Percentiles rank a stretch among this genome's conserved stretches.
Evolutionary conservation across 2,329 filamentous ascomycete species (phyloP).

Genomic region (Nigrospora oryzae): DNA sequence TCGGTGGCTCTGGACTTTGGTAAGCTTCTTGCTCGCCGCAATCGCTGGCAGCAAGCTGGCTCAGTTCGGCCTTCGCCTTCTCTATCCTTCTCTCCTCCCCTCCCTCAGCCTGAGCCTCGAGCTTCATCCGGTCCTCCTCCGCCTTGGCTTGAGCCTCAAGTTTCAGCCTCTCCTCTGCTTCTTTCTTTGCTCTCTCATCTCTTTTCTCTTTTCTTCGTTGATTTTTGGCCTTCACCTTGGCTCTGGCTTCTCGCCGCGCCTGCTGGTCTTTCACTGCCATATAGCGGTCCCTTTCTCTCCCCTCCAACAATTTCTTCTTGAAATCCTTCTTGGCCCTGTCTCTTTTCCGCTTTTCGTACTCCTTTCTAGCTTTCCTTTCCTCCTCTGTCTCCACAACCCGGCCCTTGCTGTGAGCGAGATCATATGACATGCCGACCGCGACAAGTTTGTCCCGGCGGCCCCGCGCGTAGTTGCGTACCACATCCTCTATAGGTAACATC

Average conservation of each 20-base stretch:
- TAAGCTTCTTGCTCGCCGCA: not conserved
- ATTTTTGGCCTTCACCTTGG: slow-evolving; percentile 27
- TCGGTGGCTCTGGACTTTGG: not conserved
- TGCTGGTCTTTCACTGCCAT: slow-evolving; percentile 30
- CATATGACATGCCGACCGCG: slow-evolving; percentile 60
- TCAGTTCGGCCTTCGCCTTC: slow-evolving; percentile 4
- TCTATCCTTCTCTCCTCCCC: not conserved
- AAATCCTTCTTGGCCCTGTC: slow-evolving; percentile 28
- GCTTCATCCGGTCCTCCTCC: not conserved
- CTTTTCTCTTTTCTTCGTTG: slow-evolving; percentile 22
- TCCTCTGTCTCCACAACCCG: slow-evolving; percentile 37
- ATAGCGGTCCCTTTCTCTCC: slow-evolving; percentile 16
- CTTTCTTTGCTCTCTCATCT: slow-evolving; percentile 13
- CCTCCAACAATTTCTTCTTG: slow-evolving; percentile 27
- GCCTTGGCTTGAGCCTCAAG: slow-evolving; percentile 1
- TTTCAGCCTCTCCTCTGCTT: slow-evolving; percentile 11
- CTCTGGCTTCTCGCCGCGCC: slow-evolving; percentile 27
- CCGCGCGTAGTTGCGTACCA: slow-evolving; percentile 56
- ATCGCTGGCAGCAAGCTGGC: slow-evolving; percentile 3
- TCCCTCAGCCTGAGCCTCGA: not conserved
- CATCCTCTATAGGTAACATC: slow-evolving; percentile 50
- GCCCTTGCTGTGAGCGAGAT: slow-evolving; percentile 62
- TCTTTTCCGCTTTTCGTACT: slow-evolving; percentile 32
- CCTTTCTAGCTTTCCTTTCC: slow-evolving; percentile 37
- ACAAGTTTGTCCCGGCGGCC: slow-evolving; percentile 63